Evolutionary conservation across 345 rosid species (phyloP).

Genomic region (Aquilaria sinensis): DNA sequence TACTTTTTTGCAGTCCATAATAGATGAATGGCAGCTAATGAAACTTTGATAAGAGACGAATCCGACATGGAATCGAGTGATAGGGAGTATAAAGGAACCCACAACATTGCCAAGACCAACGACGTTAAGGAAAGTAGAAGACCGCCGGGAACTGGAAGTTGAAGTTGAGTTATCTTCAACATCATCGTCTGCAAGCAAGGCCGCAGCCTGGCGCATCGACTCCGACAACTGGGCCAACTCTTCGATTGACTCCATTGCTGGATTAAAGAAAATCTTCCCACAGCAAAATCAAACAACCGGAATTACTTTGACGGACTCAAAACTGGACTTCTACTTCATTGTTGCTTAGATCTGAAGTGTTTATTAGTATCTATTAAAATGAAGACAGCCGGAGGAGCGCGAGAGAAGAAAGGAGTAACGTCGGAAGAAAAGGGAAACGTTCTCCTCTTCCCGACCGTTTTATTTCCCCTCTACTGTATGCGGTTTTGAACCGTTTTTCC

Average conservation of each 20-base stretch:
- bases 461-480: too few species aligned
- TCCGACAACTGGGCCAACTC: conserved; percentile 74
- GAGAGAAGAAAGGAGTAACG: too few species aligned
- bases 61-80: too few species aligned
- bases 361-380: too few species aligned
- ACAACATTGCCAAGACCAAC: conserved; percentile 92
- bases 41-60: conserved; percentile 1
- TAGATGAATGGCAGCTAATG: background rate
- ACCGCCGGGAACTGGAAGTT: conserved; percentile 37
- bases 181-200: conserved; percentile 89
- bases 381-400: too few species aligned
- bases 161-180: conserved; percentile 63
- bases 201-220: conserved; percentile 72
- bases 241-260: conserved; percentile 83
- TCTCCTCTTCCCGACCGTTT: too few species aligned
- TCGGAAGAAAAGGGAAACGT: too few species aligned
- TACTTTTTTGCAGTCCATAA: too few species aligned
- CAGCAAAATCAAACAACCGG: background rate
- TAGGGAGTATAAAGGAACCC: conserved; percentile 22
- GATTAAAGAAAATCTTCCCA: too few species aligned
- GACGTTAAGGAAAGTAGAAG: conserved; percentile 79
- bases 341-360: too few species aligned
- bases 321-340: too few species aligned
- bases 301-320: background rate
- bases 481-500: too few species aligned